phyloP scores from a whole-genome alignment of 202 grass and related monocot species.

The Zizania palustris region DNA sequence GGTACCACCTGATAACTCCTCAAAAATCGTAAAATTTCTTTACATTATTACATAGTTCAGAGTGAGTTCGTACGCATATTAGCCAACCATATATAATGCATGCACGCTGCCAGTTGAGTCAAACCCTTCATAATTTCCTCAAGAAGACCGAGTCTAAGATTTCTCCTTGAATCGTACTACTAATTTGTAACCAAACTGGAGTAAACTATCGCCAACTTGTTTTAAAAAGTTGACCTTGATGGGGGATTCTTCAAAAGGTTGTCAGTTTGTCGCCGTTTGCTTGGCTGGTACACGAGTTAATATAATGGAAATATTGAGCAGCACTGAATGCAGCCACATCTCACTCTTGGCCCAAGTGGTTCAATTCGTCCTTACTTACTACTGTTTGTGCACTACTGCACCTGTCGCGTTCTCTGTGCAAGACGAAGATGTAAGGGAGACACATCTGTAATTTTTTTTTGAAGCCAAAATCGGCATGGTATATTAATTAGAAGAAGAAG shows the following conservation, averaged over 20 bases:
- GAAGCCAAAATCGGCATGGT: too few species aligned
- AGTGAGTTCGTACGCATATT: not conserved
- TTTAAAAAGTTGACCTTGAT: not conserved
- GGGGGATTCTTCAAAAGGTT: not conserved
- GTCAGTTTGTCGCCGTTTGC: slow-evolving; percentile 11
- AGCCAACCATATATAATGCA: not conserved
- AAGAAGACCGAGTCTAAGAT: not conserved
- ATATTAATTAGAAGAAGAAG: too few species aligned
- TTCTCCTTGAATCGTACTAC: not conserved
- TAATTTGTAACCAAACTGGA: not conserved
- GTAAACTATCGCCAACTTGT: slow-evolving; percentile 12
- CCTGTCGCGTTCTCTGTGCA: not conserved
- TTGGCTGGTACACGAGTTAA: not conserved
- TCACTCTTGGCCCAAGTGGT: not conserved
- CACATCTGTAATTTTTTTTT: too few species aligned
- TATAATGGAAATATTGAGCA: not conserved
- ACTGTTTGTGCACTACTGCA: not conserved
- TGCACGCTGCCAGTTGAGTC: not conserved
- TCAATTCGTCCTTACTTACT: not conserved
- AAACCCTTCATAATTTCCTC: not conserved
- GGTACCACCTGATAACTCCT: too few species aligned
- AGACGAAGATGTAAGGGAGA: not conserved
- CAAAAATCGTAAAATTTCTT: too few species aligned
- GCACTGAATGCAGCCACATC: not conserved
- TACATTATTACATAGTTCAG: too few species aligned